Evolutionary conservation across 78 protist genomes (phyloP).

Genomic region (Polysphondylium violaceum): DNA sequence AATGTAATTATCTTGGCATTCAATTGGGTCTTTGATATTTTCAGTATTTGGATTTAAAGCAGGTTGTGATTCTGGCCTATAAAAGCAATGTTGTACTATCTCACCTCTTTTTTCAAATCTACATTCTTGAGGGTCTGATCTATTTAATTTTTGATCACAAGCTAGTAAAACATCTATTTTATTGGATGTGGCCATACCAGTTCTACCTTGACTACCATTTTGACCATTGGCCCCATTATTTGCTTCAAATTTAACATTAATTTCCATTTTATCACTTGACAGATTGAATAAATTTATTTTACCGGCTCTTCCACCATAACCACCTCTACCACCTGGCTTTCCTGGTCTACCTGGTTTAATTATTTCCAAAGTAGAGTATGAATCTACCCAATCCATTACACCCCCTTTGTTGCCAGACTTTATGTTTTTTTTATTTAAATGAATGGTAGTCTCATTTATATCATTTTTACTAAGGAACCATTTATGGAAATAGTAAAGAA

Average conservation of each 20-base stretch:
- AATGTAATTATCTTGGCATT: neutral
- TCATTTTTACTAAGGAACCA: neutral
- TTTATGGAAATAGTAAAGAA: neutral
- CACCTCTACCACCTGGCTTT: neutral
- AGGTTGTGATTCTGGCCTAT: neutral
- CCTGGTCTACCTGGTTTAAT: neutral
- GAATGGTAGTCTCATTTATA: neutral
- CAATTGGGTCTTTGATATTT: neutral
- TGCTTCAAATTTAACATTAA: neutral
- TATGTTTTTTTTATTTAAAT: too few species aligned
- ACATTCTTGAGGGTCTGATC: conserved; percentile 1
- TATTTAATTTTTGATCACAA: neutral
- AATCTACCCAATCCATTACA: neutral
- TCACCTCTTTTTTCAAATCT: neutral
- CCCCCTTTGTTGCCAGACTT: neutral
- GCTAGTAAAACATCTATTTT: neutral
- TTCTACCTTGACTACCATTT: neutral
- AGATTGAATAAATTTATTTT: too few species aligned
- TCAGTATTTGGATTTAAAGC: neutral
- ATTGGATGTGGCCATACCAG: neutral
- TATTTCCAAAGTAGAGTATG: neutral
- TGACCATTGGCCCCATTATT: neutral
- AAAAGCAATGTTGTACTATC: neutral
- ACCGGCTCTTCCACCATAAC: neutral
- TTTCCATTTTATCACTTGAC: neutral